Evolutionary conservation across 495 filamentous ascomycete genomes (phyloP), one percentile per base, ranked within the genome.

Genomic region (Neohortaea acidophila): DNA sequence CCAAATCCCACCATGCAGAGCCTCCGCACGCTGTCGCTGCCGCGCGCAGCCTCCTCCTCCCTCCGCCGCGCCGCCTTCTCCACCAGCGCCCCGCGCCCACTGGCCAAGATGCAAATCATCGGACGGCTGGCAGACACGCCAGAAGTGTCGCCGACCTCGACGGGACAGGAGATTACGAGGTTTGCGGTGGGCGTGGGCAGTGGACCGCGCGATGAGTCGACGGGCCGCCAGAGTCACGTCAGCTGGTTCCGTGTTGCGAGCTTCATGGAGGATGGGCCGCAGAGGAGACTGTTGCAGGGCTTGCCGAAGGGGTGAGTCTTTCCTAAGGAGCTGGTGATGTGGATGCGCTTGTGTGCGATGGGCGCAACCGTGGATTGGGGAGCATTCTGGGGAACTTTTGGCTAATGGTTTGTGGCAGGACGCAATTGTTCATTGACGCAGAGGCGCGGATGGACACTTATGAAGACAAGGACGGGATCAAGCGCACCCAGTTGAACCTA

Each of bases 291-390:
- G 53, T 45, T 85, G 25, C 52, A 75, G 38, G 56, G 59, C 39
- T 58, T 91, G 59, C 69, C 65, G 21, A 92, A 89, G 65, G 85
- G 85, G 83, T 91, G 64, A 57, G 80, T 71, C 18, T 45, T 5
- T 38, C 1, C 28, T 28, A 39, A 11, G 21, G 31, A 37, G 20
- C 12, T 10, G 40, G 5, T n/a, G 38, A 25, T 38, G 21, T 22
- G 30, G 27, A 33, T n/a, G n/a, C n/a, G n/a, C n/a, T n/a, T n/a
- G n/a, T n/a, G n/a, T n/a, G n/a, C n/a, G 24, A 28, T 24, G 25
- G 31, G 18, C 21, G 26, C 26, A 29, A 14, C 11, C 12, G 17
- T 22, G 18, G 14, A n/a, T n/a, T 7, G n/a, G n/a, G 24, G 24
- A 27, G 24, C 8, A 27, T 27, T 27, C 7, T 33, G 7, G 30